These are phyloP conservation scores for Lentinus brumalis DNA, from an alignment of 768 basidiomycete genomes.

Conservation along the genomic window DNA sequence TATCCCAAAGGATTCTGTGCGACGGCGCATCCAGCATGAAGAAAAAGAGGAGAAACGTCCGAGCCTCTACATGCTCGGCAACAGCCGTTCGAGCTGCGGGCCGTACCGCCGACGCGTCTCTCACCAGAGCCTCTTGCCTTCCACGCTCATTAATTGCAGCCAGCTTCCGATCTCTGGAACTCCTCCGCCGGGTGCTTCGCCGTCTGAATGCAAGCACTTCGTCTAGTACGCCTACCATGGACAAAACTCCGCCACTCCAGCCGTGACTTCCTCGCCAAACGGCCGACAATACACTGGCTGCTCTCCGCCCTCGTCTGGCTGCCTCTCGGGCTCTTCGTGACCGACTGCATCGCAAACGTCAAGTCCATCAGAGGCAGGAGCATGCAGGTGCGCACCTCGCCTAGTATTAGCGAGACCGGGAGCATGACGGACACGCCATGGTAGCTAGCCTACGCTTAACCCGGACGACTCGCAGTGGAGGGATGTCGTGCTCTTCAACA, in stretches of 20 bases:
- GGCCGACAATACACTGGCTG: constrained; percentile 19
- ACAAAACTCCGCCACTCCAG: neutral
- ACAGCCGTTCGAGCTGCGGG: too few species aligned
- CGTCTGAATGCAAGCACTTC: neutral
- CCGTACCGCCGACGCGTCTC: too few species aligned
- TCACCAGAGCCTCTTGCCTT: too few species aligned
- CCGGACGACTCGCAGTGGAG: constrained; percentile 63
- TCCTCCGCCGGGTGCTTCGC: neutral
- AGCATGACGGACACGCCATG: constrained; percentile 4
- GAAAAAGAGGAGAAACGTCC: too few species aligned
- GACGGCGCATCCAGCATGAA: too few species aligned
- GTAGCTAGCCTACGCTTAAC: constrained; percentile 71
- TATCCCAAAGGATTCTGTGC: too few species aligned
- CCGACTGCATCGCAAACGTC: constrained; percentile 52
- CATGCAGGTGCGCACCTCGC: constrained; percentile 61
- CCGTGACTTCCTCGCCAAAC: neutral
- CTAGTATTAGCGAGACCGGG: neutral
- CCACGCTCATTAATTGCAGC: too few species aligned
- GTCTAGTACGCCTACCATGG: neutral
- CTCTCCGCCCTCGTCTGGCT: constrained; percentile 55
- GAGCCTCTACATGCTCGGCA: too few species aligned
- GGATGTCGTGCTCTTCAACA: constrained; percentile 68
- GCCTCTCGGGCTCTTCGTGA: constrained; percentile 51
- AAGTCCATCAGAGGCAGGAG: constrained; percentile 62
- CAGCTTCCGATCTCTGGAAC: too few species aligned